Conservation (phyloP, 768 basidiomycete genomes). For the Panaeolus cyanescens region DNA sequence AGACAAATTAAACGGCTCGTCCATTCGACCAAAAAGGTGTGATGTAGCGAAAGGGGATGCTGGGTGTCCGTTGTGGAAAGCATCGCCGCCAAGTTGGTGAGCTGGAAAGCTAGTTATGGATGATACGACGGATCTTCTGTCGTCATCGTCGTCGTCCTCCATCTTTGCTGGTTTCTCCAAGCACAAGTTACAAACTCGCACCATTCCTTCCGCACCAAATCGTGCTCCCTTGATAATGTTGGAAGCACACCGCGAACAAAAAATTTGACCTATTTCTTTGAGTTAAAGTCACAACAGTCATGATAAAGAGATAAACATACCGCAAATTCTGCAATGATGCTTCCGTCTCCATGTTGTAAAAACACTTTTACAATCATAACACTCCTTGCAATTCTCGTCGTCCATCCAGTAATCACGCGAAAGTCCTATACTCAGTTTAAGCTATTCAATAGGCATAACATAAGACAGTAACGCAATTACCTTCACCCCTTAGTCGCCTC, state of each 20-base stretch:
- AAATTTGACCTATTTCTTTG: conserved; percentile 92
- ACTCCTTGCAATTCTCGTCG: conserved; percentile 93
- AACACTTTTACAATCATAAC: conserved; percentile 92
- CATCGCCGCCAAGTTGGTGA: conserved; percentile 67
- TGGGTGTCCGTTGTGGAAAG: conserved; percentile 44
- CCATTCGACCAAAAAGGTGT: conserved; percentile 76
- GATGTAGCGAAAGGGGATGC: conserved; percentile 90
- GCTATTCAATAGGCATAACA: not conserved
- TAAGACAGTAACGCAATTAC: conserved; percentile 33
- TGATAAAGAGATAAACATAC: conserved; percentile 40
- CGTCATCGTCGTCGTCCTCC: conserved; percentile 89
- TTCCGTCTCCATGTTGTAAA: conserved; percentile 95
- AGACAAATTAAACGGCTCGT: conserved; percentile 80
- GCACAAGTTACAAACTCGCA: conserved; percentile 95
- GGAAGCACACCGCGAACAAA: conserved; percentile 95
- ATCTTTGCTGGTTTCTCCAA: conserved; percentile 89
- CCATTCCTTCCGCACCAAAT: conserved; percentile 93
- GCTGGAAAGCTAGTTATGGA: conserved; percentile 72
- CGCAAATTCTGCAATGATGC: conserved; percentile 98
- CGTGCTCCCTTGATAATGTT: conserved; percentile 94
- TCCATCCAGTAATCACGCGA: conserved; percentile 99
- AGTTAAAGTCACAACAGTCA: conserved; percentile 1
- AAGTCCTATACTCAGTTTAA: conserved; percentile 50
- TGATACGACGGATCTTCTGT: conserved; percentile 78
- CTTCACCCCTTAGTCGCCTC: conserved; percentile 87